These are phyloP conservation scores for Fusarium nygamai DNA, from an alignment of 2,329 filamentous ascomycete genomes.

Conservation along the genomic window DNA sequence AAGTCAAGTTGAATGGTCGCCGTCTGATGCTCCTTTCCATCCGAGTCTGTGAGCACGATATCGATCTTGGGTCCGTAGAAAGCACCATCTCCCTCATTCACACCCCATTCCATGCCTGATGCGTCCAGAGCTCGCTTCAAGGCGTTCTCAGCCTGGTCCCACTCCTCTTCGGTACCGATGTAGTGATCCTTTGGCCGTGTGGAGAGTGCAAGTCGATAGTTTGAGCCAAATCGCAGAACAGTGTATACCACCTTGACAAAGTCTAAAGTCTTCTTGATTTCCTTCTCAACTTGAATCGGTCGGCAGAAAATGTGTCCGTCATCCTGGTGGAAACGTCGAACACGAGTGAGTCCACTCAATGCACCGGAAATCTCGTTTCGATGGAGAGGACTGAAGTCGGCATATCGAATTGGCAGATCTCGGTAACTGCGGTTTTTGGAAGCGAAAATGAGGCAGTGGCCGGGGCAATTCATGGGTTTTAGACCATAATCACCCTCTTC, in stretches of 20 bases:
- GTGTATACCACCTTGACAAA: slow-evolving; percentile 79
- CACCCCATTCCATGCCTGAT: slow-evolving; percentile 75
- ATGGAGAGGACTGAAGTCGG: slow-evolving; percentile 88
- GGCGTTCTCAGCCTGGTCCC: slow-evolving; percentile 57
- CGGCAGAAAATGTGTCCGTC: slow-evolving; percentile 92
- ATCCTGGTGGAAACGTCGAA: slow-evolving; percentile 89
- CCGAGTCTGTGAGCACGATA: slow-evolving; percentile 80
- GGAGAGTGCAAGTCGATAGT: slow-evolving; percentile 80
- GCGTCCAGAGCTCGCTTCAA: slow-evolving; percentile 62
- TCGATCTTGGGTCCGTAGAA: slow-evolving; percentile 96
- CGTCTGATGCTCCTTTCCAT: slow-evolving; percentile 88
- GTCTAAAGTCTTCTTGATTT: slow-evolving; percentile 77
- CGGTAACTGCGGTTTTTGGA: slow-evolving; percentile 78
- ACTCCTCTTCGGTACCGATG: slow-evolving; percentile 77
- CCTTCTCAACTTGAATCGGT: slow-evolving; percentile 76
- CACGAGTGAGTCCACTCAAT: slow-evolving; percentile 82
- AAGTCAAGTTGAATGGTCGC: slow-evolving; percentile 92
- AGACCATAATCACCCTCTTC: slow-evolving; percentile 79
- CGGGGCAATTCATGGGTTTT: slow-evolving; percentile 94
- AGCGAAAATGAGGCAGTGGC: slow-evolving; percentile 86
- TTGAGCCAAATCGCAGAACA: slow-evolving; percentile 71
- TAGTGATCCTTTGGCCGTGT: slow-evolving; percentile 80
- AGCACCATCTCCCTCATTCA: slow-evolving; percentile 85
- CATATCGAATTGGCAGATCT: slow-evolving; percentile 84
- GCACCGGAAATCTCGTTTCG: slow-evolving; percentile 87